These are phyloP conservation scores for Oryza officinalis DNA, from an alignment of 176 grass and related monocot genomes.

Conservation along the genomic window DNA sequence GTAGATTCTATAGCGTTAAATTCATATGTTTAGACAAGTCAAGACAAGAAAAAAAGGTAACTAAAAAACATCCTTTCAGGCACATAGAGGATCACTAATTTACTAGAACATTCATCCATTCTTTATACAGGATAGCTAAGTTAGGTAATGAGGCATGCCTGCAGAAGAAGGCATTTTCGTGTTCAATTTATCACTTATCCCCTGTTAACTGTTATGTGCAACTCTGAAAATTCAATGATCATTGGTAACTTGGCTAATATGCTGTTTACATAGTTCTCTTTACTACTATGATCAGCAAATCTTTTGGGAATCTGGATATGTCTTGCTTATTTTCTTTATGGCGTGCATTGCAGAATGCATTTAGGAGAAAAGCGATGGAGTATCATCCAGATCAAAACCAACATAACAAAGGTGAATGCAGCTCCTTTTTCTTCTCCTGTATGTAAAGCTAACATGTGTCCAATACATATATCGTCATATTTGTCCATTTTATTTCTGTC, in stretches of 20 bases:
- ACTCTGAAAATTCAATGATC: slow-evolving; percentile 1
- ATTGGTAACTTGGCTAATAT: not conserved
- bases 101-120: slow-evolving; percentile 8
- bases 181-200: not conserved
- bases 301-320: slow-evolving; percentile 2
- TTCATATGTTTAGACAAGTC: not conserved
- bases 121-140: not conserved
- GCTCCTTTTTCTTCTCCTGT: not conserved
- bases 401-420: slow-evolving; percentile 62
- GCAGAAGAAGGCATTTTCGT: not conserved
- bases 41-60: not conserved
- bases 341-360: slow-evolving; percentile 60
- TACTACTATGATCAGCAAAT: slow-evolving; percentile 6
- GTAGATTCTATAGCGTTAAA: not conserved
- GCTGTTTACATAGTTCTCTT: not conserved
- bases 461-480: not conserved
- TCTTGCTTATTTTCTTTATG: slow-evolving; percentile 26
- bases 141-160: not conserved
- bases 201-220: not conserved
- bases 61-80: not conserved
- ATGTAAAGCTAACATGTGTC: slow-evolving; percentile 14
- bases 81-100: not conserved
- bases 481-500: slow-evolving; percentile 17
- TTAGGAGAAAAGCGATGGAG: slow-evolving; percentile 86
- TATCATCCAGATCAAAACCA: slow-evolving; percentile 89